phyloP scores from a whole-genome alignment of 1,139 yeast genomes.

The Blastobotrys raffinosifermentans region DNA sequence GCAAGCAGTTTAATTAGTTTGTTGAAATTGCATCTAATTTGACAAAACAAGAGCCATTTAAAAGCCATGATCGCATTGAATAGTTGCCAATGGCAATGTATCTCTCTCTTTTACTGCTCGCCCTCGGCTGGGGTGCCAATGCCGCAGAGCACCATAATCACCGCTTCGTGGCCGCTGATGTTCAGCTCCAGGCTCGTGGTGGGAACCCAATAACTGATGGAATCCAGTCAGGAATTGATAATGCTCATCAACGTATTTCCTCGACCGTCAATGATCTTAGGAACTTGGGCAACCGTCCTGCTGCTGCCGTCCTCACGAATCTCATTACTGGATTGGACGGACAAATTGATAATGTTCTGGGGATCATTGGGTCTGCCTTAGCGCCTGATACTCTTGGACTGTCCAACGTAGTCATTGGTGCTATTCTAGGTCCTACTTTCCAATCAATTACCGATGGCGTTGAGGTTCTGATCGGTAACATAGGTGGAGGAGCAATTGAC shows the following conservation, averaged over 20 bases:
- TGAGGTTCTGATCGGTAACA: slow-evolving; percentile 25
- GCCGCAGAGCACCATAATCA: slow-evolving; percentile 1
- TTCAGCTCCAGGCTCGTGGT: background rate
- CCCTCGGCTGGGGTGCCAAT: too few relatives aligned
- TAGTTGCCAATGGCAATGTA: too few relatives aligned
- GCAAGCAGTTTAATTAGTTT: too few relatives aligned
- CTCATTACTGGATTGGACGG: slow-evolving; percentile 28
- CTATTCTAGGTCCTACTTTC: slow-evolving; percentile 25
- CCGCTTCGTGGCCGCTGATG: slow-evolving; percentile 1
- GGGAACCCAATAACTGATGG: slow-evolving; percentile 14
- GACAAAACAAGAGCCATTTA: too few relatives aligned
- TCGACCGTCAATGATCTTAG: slow-evolving; percentile 20
- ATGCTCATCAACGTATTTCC: slow-evolving; percentile 23
- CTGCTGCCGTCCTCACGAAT: slow-evolving; percentile 21
- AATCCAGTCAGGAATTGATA: slow-evolving; percentile 16
- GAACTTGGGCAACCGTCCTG: slow-evolving; percentile 20
- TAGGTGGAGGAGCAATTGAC: slow-evolving; percentile 22
- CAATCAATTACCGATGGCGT: slow-evolving; percentile 29
- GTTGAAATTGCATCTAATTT: too few relatives aligned
- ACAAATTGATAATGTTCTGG: slow-evolving; percentile 28
- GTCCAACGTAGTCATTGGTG: slow-evolving; percentile 19
- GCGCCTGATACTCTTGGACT: slow-evolving; percentile 23
- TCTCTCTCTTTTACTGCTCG: too few relatives aligned
- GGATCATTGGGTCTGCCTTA: slow-evolving; percentile 19
- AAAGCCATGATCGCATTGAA: too few relatives aligned